Base-by-base conservation (phyloP, 495 filamentous ascomycete genomes). In the Aspergillus leporis region DNA sequence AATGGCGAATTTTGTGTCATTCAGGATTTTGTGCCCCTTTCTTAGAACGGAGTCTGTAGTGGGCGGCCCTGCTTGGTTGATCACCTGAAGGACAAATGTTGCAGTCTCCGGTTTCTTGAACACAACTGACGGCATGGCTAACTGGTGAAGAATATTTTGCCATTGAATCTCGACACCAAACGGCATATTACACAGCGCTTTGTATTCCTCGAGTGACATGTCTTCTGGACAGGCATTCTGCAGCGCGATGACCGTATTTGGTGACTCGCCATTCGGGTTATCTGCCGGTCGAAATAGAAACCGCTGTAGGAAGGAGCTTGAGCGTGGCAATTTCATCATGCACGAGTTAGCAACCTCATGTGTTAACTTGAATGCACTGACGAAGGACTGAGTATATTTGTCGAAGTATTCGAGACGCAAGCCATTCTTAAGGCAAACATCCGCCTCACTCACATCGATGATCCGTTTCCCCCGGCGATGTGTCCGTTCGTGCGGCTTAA, bases 101-200 rank as follows among this genome's bases (percentile, higher is more conserved):
- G 61, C 61, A 0, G 81, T 81, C 23, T 80, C 72, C 6, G 71
- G 52, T 22, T 78, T 75, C 23, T 73, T 81, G 43, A 81, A 77
- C 43, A 78, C 73, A 1, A 88, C 36, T 9, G 67, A 70, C 3
- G 78, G 78, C 5, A 69, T 64, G 0, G 63, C 61, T n/a, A 88
- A 66, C 59, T 87, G 78, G 16, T 74, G 59, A 0, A 82, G 65
- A 16, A 87, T 77, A 50, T 86, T 86, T 31, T 77, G 63, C 80
- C 82, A 84, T 48, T 86, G 82, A 23, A 86, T 66, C 0, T 67
- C 61, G 25, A 75, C 58, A 0, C 83, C 83, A 0, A 78, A 64
- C 3, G 81, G 74, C 25, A 86, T 61, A 10, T 70, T 61, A 7
- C 74, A 71, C 30, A 87, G 73, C 0, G 79, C 69, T 34, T 75